phyloP scores from a whole-genome alignment of 306 rosid genomes.

The Cicer pinnatifidum region DNA sequence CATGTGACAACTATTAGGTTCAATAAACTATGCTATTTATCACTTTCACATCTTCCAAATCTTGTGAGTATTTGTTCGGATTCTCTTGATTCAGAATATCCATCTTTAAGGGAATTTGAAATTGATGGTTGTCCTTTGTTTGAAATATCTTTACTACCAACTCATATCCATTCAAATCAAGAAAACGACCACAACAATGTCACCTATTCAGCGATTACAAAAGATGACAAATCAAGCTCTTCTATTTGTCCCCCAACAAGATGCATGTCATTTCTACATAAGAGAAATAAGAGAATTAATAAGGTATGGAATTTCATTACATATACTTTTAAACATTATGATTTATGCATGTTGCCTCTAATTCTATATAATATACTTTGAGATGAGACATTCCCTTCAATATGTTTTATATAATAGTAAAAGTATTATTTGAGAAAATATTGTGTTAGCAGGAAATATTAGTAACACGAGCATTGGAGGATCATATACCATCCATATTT shows the following conservation, averaged over 20 bases:
- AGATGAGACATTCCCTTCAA: too few relatives aligned
- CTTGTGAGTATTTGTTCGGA: not conserved
- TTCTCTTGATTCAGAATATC: not conserved
- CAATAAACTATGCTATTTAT: not conserved
- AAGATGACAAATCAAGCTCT: not conserved
- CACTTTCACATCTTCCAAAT: not conserved
- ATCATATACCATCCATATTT: not conserved
- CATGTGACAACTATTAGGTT: not conserved
- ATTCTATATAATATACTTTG: not conserved
- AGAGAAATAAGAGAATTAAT: not conserved
- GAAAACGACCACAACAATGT: not conserved
- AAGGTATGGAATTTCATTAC: conserved; percentile 3
- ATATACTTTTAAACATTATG: not conserved
- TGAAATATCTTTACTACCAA: not conserved
- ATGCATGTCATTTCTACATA: not conserved
- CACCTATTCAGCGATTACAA: too few relatives aligned
- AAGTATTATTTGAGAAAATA: too few relatives aligned
- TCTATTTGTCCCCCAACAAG: not conserved
- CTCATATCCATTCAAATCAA: not conserved
- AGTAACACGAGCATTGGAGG: not conserved
- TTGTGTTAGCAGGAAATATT: not conserved
- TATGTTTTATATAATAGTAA: too few relatives aligned
- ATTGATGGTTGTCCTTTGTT: not conserved
- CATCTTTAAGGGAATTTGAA: not conserved
- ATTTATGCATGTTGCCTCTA: not conserved